phyloP scores from a whole-genome alignment of 2,329 filamentous ascomycete species.

The Aureobasidium sp. region DNA sequence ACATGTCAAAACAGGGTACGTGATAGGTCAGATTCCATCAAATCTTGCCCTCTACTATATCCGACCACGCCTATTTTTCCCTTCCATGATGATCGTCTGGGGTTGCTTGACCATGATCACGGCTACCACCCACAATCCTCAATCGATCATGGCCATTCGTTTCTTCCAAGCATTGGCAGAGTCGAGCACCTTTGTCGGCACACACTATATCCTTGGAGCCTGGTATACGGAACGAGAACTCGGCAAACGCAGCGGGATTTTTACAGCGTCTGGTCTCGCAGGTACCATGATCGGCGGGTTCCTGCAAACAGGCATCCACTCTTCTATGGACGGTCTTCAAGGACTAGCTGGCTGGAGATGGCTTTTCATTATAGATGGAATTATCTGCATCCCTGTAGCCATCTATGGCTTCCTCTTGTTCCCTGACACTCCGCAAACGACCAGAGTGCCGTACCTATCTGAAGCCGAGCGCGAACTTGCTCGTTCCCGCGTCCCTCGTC shows the following conservation, averaged over 20 bases:
- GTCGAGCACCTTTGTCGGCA: conserved; percentile 34
- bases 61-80: conserved; percentile 52
- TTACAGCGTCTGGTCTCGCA: conserved; percentile 44
- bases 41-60: conserved; percentile 39
- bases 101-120: conserved; percentile 53
- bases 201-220: conserved; percentile 13
- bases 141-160: conserved; percentile 52
- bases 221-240: conserved; percentile 15
- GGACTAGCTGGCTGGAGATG: conserved; percentile 46
- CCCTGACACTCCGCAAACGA: conserved; percentile 35
- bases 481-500: conserved; percentile 36
- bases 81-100: conserved; percentile 46
- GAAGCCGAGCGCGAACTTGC: conserved; percentile 34
- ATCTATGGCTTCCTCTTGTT: conserved; percentile 46
- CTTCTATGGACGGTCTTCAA: conserved; percentile 34
- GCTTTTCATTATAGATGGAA: conserved; percentile 51
- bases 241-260: conserved; percentile 41
- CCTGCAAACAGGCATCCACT: conserved; percentile 25
- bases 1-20: conserved; percentile 38
- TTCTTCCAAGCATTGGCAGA: conserved; percentile 40
- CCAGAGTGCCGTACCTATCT: conserved; percentile 40
- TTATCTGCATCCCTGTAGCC: conserved; percentile 45
- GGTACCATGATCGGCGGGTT: conserved; percentile 46
- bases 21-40: conserved; percentile 43
- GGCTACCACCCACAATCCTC: conserved; percentile 42